These are phyloP conservation scores for Cicer arietinum DNA, from an alignment of 306 rosid genomes.

Conservation along the genomic window DNA sequence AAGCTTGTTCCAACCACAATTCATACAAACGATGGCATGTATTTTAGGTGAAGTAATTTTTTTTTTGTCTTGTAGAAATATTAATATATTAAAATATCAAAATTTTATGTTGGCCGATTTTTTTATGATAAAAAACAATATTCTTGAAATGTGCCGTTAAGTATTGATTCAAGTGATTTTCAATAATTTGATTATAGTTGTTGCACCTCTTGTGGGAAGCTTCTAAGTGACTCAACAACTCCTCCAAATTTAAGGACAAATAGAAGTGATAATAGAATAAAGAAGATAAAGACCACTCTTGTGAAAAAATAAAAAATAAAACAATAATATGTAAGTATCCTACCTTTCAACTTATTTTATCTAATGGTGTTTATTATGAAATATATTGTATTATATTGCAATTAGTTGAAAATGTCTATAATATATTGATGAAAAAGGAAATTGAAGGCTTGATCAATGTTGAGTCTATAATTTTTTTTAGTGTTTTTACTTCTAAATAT, in stretches of 20 bases:
- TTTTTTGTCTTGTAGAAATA: too few species aligned
- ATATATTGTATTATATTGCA: background rate
- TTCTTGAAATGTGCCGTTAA: background rate
- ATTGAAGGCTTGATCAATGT: background rate
- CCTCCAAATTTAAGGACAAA: background rate
- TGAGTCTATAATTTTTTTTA: background rate
- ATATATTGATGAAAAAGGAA: background rate
- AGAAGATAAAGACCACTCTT: background rate
- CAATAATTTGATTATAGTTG: slow-evolving; percentile 22
- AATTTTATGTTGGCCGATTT: background rate
- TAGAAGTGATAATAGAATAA: background rate
- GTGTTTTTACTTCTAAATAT: too few species aligned
- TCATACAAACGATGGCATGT: background rate
- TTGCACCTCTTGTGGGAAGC: slow-evolving; percentile 40
- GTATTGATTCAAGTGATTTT: slow-evolving; percentile 3
- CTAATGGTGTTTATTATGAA: background rate
- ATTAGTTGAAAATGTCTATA: background rate
- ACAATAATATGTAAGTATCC: background rate
- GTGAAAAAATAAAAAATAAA: background rate
- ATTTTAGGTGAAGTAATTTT: background rate
- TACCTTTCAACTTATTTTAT: background rate
- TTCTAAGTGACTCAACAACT: slow-evolving; percentile 1
- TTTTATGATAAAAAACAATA: too few species aligned
- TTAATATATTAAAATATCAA: background rate
- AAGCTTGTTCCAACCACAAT: background rate